Base-by-base conservation (phyloP, 805 yeast genomes). In the Starmerella khaoyaiensis region DNA sequence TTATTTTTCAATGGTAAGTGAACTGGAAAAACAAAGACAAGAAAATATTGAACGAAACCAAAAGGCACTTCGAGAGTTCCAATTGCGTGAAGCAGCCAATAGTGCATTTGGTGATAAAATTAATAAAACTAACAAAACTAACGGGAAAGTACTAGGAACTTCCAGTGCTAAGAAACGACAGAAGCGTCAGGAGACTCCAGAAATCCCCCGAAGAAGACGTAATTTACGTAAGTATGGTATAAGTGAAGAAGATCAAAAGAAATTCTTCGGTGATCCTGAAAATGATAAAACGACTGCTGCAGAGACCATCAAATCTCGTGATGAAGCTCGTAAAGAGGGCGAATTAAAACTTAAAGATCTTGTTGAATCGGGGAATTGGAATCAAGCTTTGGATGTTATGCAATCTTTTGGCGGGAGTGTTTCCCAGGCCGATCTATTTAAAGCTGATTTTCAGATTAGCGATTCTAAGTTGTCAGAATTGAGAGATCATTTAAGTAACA, bases 41-140 rank as follows among this genome's bases (percentile, higher is more conserved):
- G 58, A 52, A 25, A 58, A 58, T 53, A 90, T 87, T 42, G 80
- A 74, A 45, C 66, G 97, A 34, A 90, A 87, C 58, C 74, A 75
- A 55, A 80, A 74, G 46, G 67, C 86, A 18, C 63, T 87, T 36
- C 67, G 72, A 48, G 73, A 77, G 46, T 65, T 87, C 46, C 79
- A 83, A 46, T 63, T 87, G 15, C 75, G 72, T 35, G 59, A 71
- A 10, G 57, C 78, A 3, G 65, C 77, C 1, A 57, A 61, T 22
- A 73, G 73, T 2, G 69, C 79, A 34, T 58, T 66, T 20, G 59
- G 60, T 11, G 79, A 72, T 36, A 55, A 67, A 39, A 45, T 58
- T n/a, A 39, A 55, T 56, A 47, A 52, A 54, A 41, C 43, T 21
- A 38, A 43, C 44, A 45, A 41, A 15, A 12, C 34, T 33, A 4